These are phyloP conservation scores for Teratosphaeria epicoccoides DNA, from an alignment of 2,329 filamentous ascomycete genomes.

Conservation along the genomic window DNA sequence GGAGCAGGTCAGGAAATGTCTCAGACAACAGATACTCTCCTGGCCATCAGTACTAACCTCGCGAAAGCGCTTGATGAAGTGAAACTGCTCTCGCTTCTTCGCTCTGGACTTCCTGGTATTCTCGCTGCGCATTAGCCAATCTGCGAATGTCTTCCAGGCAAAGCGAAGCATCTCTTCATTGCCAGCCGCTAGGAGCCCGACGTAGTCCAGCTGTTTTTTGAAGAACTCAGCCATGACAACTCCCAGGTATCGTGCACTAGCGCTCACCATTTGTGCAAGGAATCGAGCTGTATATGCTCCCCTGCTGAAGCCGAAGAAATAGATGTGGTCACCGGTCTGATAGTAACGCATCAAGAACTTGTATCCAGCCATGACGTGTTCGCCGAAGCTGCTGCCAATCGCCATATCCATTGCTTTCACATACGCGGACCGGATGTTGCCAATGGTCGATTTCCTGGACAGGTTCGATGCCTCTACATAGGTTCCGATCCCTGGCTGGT, in stretches of 20 bases:
- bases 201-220: slow-evolving; percentile 49
- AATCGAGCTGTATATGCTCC: slow-evolving; percentile 28
- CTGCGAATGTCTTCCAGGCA: slow-evolving; percentile 57
- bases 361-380: slow-evolving; percentile 76
- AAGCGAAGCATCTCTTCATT: slow-evolving; percentile 81
- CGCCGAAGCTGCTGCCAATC: slow-evolving; percentile 67
- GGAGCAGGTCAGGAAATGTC: too few relatives aligned
- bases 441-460: slow-evolving; percentile 45
- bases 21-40: too few relatives aligned
- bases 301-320: slow-evolving; percentile 27
- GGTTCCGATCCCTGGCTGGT: slow-evolving; percentile 62
- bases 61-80: slow-evolving; percentile 68
- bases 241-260: too few relatives aligned
- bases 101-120: slow-evolving; percentile 33
- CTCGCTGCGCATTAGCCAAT: slow-evolving; percentile 55
- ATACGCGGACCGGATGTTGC: slow-evolving; percentile 54
- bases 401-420: slow-evolving; percentile 68
- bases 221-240: too few relatives aligned
- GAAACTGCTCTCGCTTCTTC: slow-evolving; percentile 53
- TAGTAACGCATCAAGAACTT: slow-evolving; percentile 27
- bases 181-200: slow-evolving; percentile 67
- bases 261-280: slow-evolving; percentile 47
- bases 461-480: slow-evolving; percentile 53
- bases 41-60: too few relatives aligned
- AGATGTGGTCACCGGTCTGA: slow-evolving; percentile 22